phyloP scores from a whole-genome alignment of 169 alveolate genomes.

The Plasmodium knowlesi region DNA sequence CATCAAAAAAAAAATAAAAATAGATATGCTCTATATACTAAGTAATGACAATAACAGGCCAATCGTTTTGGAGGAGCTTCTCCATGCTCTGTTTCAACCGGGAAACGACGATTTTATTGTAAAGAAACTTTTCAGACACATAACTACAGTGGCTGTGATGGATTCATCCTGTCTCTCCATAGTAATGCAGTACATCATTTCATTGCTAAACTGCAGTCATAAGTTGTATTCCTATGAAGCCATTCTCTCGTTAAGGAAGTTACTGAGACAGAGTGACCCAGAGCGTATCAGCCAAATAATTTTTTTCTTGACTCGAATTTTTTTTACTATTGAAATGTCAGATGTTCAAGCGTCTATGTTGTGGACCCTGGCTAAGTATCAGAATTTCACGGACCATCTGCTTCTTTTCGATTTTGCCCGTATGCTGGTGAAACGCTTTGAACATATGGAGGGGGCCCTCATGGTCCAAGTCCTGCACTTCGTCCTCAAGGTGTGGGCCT shows the following conservation, averaged over 20 bases:
- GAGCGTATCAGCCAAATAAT: neutral
- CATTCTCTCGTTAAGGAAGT: conserved; percentile 22
- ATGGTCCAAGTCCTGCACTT: conserved; percentile 50
- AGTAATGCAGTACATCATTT: conserved; percentile 17
- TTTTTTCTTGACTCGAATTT: conserved; percentile 14
- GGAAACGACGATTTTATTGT: neutral
- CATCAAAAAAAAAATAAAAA: conserved; percentile 12
- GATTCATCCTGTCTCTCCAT: conserved; percentile 13
- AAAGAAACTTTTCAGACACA: conserved; percentile 15
- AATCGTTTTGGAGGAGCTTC: conserved; percentile 8
- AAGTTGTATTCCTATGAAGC: conserved; percentile 36
- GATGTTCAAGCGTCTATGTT: conserved; percentile 27
- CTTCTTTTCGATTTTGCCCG: conserved; percentile 16
- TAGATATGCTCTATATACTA: conserved; percentile 10
- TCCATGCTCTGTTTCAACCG: conserved; percentile 32
- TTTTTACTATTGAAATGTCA: neutral
- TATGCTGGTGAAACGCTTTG: conserved; percentile 17
- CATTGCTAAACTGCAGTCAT: conserved; percentile 3
- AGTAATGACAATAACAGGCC: neutral
- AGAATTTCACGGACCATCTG: conserved; percentile 19
- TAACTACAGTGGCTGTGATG: conserved; percentile 21
- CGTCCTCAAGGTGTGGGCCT: conserved; percentile 38
- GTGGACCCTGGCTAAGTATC: conserved; percentile 52
- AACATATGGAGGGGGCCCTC: neutral
- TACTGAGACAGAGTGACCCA: conserved; percentile 17